Evolutionary conservation across 2,329 filamentous ascomycete genomes (phyloP), one percentile per base, ranked within the genome.

Genomic region (Ophiostoma perfectum): DNA sequence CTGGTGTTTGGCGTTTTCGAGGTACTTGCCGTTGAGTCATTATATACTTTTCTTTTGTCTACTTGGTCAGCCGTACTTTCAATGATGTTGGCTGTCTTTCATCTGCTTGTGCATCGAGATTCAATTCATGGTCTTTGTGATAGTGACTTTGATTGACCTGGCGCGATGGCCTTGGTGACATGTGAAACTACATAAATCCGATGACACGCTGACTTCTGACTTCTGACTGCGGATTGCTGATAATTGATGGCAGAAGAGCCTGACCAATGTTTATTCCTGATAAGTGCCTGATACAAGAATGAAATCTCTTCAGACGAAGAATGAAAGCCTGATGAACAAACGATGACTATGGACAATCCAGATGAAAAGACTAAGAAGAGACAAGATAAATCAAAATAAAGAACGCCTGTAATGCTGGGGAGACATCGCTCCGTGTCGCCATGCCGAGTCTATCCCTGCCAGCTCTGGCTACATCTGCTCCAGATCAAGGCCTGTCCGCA

Each of bases 401-500:
- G 11, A 58, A 69, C 62, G 44, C 18, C 16, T 27, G n/a, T 42
- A 38, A 66, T 66, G 65, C 65, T 42, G 55, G 27, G 6, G 5
- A 49, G 36, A 39, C 18, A 27, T 45, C 55, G 27, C 27, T 27
- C 27, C 27, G 27, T 27, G 27, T 27, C 27, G 27, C 27, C 27
- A 27, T 27, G 27, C 27, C 27, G 27, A 27, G 27, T 27, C 27
- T 27, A 27, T 27, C 27, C 27, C 27, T 27, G 27, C 27, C 27
- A 27, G 27, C 47, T 8, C 7, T 64, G 72, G 16, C 55, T 64
- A 72, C 18, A 67, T 41, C 18, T 52, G 16, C 6, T 62, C 69
- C 27, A 87, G 74, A 66, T 80, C 76, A 66, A 88, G 71, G 0
- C 85, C 85, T 6, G 78, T 78, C 70, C 84, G 81, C 52, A 77